Evolutionary conservation across 495 filamentous ascomycete species (phyloP).

Genomic region (Tricharina praecox): DNA sequence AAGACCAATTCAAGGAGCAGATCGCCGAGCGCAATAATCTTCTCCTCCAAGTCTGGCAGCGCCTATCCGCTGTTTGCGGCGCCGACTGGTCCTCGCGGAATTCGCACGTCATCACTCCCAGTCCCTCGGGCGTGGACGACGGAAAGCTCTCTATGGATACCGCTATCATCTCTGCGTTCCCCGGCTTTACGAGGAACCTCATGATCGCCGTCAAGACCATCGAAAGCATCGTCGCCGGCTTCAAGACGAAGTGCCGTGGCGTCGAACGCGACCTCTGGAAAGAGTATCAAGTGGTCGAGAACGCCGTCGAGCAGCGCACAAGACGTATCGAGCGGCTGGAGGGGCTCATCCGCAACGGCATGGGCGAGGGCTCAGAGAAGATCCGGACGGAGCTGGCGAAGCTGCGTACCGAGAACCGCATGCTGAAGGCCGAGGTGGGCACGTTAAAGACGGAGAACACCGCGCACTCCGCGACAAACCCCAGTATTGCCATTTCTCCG

Average conservation of each 20-base stretch:
- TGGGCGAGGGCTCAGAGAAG: conserved; percentile 30
- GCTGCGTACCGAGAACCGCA: conserved; percentile 60
- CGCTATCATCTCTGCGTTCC: conserved; percentile 33
- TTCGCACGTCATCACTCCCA: conserved; percentile 50
- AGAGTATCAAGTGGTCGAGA: conserved; percentile 77
- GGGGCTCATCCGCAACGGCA: conserved; percentile 43
- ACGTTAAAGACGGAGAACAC: conserved; percentile 19
- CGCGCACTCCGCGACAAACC: too few species aligned
- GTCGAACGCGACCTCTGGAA: conserved; percentile 78
- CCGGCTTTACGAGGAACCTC: conserved; percentile 76
- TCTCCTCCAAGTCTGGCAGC: conserved; percentile 70
- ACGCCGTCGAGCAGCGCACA: conserved; percentile 55
- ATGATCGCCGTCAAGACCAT: conserved; percentile 73
- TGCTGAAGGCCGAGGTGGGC: conserved; percentile 62
- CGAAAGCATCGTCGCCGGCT: conserved; percentile 62
- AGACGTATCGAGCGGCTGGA: conserved; percentile 84
- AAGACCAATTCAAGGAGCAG: conserved; percentile 67
- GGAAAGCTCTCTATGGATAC: conserved; percentile 24
- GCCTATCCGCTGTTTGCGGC: conserved; percentile 71
- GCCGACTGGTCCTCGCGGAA: conserved; percentile 84
- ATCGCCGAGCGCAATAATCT: conserved; percentile 78
- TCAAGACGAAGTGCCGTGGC: conserved; percentile 60
- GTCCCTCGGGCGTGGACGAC: conserved; percentile 5
- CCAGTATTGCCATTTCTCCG: too few species aligned
- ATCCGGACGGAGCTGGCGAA: conserved; percentile 44